Evolutionary conservation across 139 green algal species (phyloP), one percentile per base, ranked within the genome.

Genomic region (Chloropicon primus): DNA sequence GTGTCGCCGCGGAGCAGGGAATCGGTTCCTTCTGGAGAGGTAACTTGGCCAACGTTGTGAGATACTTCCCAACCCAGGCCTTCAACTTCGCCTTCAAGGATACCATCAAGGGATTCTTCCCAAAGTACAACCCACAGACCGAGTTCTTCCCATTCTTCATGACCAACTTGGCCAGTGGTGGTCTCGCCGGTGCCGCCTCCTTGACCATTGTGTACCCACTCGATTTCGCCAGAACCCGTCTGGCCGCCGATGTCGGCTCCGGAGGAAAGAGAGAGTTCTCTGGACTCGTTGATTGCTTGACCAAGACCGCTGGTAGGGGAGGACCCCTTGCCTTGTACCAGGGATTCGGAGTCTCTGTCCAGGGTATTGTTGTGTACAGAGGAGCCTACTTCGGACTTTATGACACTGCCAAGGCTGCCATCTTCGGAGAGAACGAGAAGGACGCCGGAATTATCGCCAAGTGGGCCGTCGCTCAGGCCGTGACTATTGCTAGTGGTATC

Each of bases 51-150:
- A 98, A 98, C 81, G 91, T 99, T 22, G 88, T 99, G 53, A 87
- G 93, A 21, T 97, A 97, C 89, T 96, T 96, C 87, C 92, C 94
- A 86, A 87, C 82, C 0, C 87, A 94, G 85, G 94, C 96, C 23
- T 95, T 99, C 82, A 99, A 99, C 93, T 99, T 99, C 84, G 95
- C 95, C 25, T 99, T 99, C 91, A 99, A 99, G 93, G 94, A 98
- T 87, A 97, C 95, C 76, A 97, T 97, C 91, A 99, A 99, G 92
- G 87, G 81, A 78, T 79, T 98, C 79, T 98, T 99, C 85, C 91
- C 90, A 78, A 90, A 86, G 76, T 97, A 96, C 87, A 96, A 91
- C 85, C 87, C 92, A 78, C 90, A 90, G 77, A 91, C 92, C 85
- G 24, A 87, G 82, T 96, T 90, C 72, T 96, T 89, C 91, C 89